Conservation (phyloP, 306 rosid species). For the Vicia villosa region DNA sequence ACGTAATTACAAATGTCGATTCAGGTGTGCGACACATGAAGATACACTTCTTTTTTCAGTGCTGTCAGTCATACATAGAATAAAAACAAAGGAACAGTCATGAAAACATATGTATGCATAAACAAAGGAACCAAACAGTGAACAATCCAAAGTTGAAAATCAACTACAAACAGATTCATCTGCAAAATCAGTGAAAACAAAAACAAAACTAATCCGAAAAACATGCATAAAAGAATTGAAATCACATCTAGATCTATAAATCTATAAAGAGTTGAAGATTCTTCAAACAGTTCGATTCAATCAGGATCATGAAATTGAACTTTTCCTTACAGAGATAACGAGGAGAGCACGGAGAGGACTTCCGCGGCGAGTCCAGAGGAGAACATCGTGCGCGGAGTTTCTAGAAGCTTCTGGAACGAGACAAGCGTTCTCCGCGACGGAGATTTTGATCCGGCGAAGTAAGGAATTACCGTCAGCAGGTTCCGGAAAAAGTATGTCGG, state of each 20-base stretch:
- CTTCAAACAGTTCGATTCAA: not conserved
- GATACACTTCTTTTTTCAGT: too few relatives aligned
- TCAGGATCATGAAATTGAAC: not conserved
- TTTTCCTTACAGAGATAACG: constrained; percentile 72
- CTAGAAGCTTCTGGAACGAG: constrained; percentile 66
- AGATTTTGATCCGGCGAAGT: constrained; percentile 64
- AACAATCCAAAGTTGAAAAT: constrained; percentile 1
- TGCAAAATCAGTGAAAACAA: not conserved
- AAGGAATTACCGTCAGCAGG: constrained; percentile 36
- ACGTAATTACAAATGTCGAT: too few relatives aligned
- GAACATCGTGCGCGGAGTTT: constrained; percentile 56
- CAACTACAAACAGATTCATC: constrained; percentile 1
- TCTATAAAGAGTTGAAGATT: not conserved
- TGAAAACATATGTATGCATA: too few relatives aligned
- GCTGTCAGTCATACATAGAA: too few relatives aligned
- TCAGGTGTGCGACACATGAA: too few relatives aligned
- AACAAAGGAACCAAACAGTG: not conserved
- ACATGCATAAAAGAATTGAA: not conserved
- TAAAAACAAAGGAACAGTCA: too few relatives aligned
- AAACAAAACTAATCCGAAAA: not conserved
- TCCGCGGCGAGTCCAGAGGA: constrained; percentile 81
- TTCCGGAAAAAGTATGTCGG: constrained; percentile 54
- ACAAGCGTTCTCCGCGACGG: constrained; percentile 58
- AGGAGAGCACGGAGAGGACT: constrained; percentile 73
- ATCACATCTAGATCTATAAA: not conserved